A percentile compares a stretch with the other conserved stretches of the same genome.
Conservation (phyloP, 2,329 filamentous ascomycete genomes). For the Fusarium sp. region DNA sequence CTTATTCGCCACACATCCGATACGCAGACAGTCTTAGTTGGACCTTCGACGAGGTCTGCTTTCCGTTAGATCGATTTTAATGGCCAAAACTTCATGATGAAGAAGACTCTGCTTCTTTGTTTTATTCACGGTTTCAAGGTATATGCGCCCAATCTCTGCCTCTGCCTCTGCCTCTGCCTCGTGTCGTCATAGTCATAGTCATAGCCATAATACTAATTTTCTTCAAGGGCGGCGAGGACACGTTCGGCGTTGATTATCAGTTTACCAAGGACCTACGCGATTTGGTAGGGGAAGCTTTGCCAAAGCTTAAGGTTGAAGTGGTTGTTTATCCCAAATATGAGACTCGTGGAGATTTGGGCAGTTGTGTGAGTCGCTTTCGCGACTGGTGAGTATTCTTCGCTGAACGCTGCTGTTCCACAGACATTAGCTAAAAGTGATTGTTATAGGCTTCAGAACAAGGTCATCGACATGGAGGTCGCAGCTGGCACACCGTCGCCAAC, state of each 20-base stretch:
- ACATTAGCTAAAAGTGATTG: neutral
- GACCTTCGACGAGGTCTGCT: neutral
- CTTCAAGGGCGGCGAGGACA: conserved; percentile 78
- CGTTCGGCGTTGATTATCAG: conserved; percentile 73
- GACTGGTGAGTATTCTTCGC: conserved; percentile 70
- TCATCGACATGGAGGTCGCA: conserved; percentile 93
- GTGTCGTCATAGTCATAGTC: conserved; percentile 8
- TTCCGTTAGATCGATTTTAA: neutral
- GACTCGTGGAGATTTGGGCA: conserved; percentile 79
- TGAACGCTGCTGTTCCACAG: neutral
- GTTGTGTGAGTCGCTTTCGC: conserved; percentile 78
- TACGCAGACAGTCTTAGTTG: conserved; percentile 1
- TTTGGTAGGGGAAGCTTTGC: conserved; percentile 73
- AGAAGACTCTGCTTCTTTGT: conserved; percentile 82
- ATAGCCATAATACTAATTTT: conserved; percentile 12
- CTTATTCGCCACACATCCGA: conserved; percentile 22
- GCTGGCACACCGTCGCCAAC: conserved; percentile 85
- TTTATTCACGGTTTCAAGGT: conserved; percentile 93
- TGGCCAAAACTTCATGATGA: conserved; percentile 52
- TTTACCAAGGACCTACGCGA: conserved; percentile 80
- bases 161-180: neutral
- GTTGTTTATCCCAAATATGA: conserved; percentile 85
- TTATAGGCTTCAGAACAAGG: conserved; percentile 83
- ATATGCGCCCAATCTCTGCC: conserved; percentile 18
- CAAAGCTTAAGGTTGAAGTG: conserved; percentile 74